phyloP scores from a whole-genome alignment of 169 alveolate species.

The Plasmodium gaboni region DNA sequence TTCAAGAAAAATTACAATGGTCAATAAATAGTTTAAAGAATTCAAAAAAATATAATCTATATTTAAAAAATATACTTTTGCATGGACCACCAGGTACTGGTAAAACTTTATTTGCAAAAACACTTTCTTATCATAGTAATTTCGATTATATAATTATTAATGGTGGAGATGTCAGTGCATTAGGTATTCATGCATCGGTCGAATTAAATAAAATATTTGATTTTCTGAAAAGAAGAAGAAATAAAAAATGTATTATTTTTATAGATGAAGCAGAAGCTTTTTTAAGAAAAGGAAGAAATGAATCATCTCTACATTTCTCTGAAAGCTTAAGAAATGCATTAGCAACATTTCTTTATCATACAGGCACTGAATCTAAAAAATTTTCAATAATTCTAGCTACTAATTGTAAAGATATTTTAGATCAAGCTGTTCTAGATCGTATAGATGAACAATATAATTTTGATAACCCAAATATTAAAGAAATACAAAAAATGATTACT shows the following conservation, averaged over 20 bases:
- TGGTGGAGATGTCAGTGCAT: constrained; percentile 98
- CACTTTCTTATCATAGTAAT: constrained; percentile 94
- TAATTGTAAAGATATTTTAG: constrained; percentile 95
- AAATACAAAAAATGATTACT: constrained; percentile 92
- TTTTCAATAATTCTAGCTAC: constrained; percentile 96
- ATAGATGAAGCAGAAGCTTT: constrained; percentile 99
- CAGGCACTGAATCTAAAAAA: constrained; percentile 96
- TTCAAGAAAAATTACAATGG: constrained; percentile 92
- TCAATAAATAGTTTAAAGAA: constrained; percentile 95
- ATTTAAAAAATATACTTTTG: constrained; percentile 93
- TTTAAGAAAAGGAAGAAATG: constrained; percentile 92
- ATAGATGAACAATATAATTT: constrained; percentile 96
- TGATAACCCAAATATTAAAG: constrained; percentile 93
- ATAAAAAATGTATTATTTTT: constrained; percentile 93
- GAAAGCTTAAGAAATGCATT: constrained; percentile 94
- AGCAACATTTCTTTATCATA: constrained; percentile 95
- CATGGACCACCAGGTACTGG: constrained; percentile 99
- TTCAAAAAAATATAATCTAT: constrained; percentile 92
- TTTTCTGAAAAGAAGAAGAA: constrained; percentile 95
- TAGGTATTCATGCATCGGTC: constrained; percentile 94
- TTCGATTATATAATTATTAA: constrained; percentile 95
- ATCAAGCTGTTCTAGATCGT: constrained; percentile 95
- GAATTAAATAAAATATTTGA: constrained; percentile 96
- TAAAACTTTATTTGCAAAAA: constrained; percentile 94
- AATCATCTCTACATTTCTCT: constrained; percentile 86